A percentile compares a stretch with the other conserved stretches of the same genome.
phyloP scores from a whole-genome alignment of 441 rosid species.

The Pelargonium australe region DNA sequence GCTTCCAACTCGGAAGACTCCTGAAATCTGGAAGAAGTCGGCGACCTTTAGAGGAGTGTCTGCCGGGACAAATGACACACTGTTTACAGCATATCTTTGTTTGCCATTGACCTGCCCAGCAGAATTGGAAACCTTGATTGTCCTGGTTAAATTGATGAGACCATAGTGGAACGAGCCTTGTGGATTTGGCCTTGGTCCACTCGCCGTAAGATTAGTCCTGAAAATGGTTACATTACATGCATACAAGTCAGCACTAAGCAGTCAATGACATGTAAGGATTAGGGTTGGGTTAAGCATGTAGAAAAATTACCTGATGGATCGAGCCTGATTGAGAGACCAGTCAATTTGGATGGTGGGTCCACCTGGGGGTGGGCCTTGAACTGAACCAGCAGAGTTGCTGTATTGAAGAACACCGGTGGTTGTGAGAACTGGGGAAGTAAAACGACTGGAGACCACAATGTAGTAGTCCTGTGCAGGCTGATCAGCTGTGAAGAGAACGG shows the following conservation, averaged over 20 bases:
- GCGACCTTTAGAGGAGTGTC: slow-evolving; percentile 64
- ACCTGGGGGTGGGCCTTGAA: slow-evolving; percentile 64
- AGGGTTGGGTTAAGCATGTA: no score
- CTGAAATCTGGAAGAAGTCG: slow-evolving; percentile 47
- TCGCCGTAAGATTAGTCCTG: slow-evolving; percentile 67
- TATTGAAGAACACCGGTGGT: slow-evolving; percentile 62
- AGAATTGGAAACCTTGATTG: slow-evolving; percentile 44
- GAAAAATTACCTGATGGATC: slow-evolving; percentile 55
- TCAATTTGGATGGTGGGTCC: slow-evolving; percentile 77
- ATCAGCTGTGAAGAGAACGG: slow-evolving; percentile 45
- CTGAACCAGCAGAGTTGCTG: slow-evolving; percentile 60
- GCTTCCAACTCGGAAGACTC: slow-evolving; percentile 50
- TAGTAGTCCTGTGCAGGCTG: slow-evolving; percentile 75
- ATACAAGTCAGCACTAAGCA: no score
- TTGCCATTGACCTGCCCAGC: slow-evolving; percentile 37
- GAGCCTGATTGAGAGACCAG: slow-evolving; percentile 92
- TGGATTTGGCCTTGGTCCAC: slow-evolving; percentile 68
- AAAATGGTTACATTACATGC: background rate
- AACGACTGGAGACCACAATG: slow-evolving; percentile 74
- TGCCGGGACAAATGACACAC: slow-evolving; percentile 43
- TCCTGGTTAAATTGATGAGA: slow-evolving; percentile 38
- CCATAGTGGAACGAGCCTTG: slow-evolving; percentile 75
- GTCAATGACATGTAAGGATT: no score
- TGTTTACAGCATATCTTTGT: slow-evolving; percentile 57
- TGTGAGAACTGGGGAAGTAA: slow-evolving; percentile 48